These are phyloP conservation scores for Ceratobasidium sp. DNA, from an alignment of 1,284 basidiomycete species.

Conservation along the genomic window DNA sequence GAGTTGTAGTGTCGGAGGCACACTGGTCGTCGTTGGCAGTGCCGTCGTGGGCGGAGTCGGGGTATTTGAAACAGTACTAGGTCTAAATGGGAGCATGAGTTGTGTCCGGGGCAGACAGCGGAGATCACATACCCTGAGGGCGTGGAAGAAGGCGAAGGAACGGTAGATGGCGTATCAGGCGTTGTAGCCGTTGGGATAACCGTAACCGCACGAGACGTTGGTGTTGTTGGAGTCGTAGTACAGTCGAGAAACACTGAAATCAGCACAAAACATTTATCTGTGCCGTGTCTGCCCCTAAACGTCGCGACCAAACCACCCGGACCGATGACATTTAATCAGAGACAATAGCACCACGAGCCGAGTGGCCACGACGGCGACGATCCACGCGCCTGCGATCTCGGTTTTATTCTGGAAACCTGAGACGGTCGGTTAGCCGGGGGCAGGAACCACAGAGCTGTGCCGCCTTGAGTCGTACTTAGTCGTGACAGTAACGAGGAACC, in stretches of 20 bases:
- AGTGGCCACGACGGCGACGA: too few relatives aligned
- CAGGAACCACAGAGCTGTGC: too few relatives aligned
- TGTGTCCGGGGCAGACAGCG: neutral
- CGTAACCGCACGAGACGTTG: neutral
- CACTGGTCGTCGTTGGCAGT: neutral
- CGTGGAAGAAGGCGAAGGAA: neutral
- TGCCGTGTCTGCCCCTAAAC: slow-evolving; percentile 7
- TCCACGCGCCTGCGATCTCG: neutral
- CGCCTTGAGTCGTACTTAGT: too few relatives aligned
- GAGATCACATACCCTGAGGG: slow-evolving; percentile 24
- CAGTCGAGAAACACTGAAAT: neutral
- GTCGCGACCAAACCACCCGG: too few relatives aligned
- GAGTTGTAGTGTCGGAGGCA: neutral
- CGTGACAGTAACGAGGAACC: too few relatives aligned
- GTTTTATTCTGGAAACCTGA: neutral
- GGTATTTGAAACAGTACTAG: slow-evolving; percentile 29
- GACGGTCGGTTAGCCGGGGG: too few relatives aligned
- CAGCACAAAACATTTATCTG: neutral
- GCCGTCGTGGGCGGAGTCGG: neutral
- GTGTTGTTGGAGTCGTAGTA: neutral
- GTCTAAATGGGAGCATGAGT: slow-evolving; percentile 19
- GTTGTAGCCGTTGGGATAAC: neutral
- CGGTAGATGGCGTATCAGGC: neutral
- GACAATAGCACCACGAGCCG: too few relatives aligned
- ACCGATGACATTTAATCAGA: too few relatives aligned